These are phyloP conservation scores for Discostella pseudostelligera DNA, from an alignment of 108 stramenopile genomes.

Conservation along the genomic window DNA sequence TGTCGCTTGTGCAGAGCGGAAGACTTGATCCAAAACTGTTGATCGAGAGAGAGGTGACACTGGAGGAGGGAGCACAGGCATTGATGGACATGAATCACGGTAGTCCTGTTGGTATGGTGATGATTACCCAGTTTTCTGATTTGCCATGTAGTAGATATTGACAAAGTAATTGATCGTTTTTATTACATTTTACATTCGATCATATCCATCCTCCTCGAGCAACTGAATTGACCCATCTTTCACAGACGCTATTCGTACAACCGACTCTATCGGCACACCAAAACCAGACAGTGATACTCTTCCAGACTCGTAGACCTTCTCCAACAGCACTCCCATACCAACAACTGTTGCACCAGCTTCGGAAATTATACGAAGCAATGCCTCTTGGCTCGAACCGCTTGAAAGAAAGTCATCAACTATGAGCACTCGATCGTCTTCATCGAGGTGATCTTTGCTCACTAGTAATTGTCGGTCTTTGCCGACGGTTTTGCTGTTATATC, in stretches of 20 bases:
- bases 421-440: constrained; percentile 79
- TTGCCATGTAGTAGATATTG: constrained; percentile 5
- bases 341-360: constrained; percentile 81
- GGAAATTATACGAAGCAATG: constrained; percentile 72
- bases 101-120: constrained; percentile 72
- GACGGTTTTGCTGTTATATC: constrained; percentile 77
- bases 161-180: neutral
- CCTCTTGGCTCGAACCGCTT: constrained; percentile 85
- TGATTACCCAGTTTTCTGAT: constrained; percentile 64
- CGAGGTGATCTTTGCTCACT: constrained; percentile 77
- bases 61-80: constrained; percentile 65
- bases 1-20: constrained; percentile 50
- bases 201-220: constrained; percentile 80
- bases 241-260: constrained; percentile 73
- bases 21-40: constrained; percentile 52
- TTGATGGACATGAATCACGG: constrained; percentile 67
- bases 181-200: constrained; percentile 41
- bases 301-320: constrained; percentile 83
- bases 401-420: constrained; percentile 88
- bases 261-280: constrained; percentile 68
- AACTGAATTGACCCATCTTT: constrained; percentile 71
- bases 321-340: constrained; percentile 81
- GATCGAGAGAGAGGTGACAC: constrained; percentile 56
- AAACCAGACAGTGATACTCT: constrained; percentile 76
- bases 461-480: constrained; percentile 77